Base-by-base conservation (phyloP, 2,329 filamentous ascomycete genomes). In the Monilinia polystroma region DNA sequence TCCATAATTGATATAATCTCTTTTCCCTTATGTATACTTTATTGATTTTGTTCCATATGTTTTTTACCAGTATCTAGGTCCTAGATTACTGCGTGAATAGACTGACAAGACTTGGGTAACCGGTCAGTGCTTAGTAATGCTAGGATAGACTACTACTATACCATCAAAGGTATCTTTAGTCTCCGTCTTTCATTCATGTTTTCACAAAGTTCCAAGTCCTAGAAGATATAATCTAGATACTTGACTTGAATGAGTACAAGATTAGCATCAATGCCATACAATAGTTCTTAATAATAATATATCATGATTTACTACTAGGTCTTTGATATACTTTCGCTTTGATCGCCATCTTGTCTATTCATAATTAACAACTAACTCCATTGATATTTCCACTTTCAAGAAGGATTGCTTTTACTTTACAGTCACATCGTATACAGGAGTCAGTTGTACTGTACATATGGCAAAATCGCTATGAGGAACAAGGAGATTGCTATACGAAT, bases 401-500 rank as follows among this genome's bases (percentile, higher is more conserved):
- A n/a, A 35, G 57, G 10, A 16, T 47, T 59, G 12, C 32, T 49
- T 49, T 59, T 16, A 18, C 35, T n/a, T 26, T 2, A 20, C 12
- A 6, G 8, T 16, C 32, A 35, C 32, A 16, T 32, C 11, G 18
- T 18, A 26, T 47, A 32, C 29, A n/a, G 26, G 23, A 47, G 41
- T 35, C 6, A 7, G 4, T 35, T 35, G 32, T 35, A 35, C 32
- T 35, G 5, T 35, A 8, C 32, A 35, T 35, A 35, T 47, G 10
- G 18, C 20, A 3, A 18, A 38, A 60, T 49, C 20, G 35, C 8
- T 35, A 43, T 3, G 16, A 35, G 32, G 4, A 43, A 14, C 41
- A 49, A 60, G 57, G 57, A 60, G 10, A 60, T 60, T 60, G 20
- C 57, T n/a, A 49, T 49, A 60, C 43, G 57, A 49, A 60, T 23